phyloP scores from a whole-genome alignment of 495 filamentous ascomycete genomes.

The Lophium mytilinum region DNA sequence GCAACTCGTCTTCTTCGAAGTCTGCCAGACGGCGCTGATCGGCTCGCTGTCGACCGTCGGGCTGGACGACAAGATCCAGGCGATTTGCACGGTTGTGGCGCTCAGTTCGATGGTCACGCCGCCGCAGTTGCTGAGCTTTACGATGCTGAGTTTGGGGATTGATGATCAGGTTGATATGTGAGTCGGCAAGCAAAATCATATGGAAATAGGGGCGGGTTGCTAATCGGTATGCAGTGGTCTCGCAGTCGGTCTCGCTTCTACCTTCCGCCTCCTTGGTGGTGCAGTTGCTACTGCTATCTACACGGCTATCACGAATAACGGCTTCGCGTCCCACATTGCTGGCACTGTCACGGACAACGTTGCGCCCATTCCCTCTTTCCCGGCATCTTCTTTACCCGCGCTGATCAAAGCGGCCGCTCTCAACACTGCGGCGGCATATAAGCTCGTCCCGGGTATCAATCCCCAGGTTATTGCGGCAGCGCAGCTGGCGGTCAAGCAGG shows the following conservation, averaged over 20 bases:
- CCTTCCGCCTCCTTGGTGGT: slow-evolving; percentile 22
- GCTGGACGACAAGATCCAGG: slow-evolving; percentile 14
- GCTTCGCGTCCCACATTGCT: slow-evolving; percentile 8
- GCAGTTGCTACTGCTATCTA: slow-evolving; percentile 21
- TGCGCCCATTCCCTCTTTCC: not conserved
- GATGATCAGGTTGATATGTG: slow-evolving; percentile 23
- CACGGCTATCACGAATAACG: slow-evolving; percentile 16
- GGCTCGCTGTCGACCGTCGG: slow-evolving; percentile 17
- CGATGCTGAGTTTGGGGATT: slow-evolving; percentile 20
- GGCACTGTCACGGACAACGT: not conserved
- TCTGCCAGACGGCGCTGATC: slow-evolving; percentile 17
- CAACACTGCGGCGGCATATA: slow-evolving; percentile 20
- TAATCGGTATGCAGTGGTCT: slow-evolving; percentile 4
- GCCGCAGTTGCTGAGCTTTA: slow-evolving; percentile 19
- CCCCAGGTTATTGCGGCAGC: slow-evolving; percentile 3
- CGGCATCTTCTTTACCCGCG: not conserved
- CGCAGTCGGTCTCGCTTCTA: slow-evolving; percentile 23
- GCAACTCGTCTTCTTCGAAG: slow-evolving; percentile 19
- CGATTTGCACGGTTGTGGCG: slow-evolving; percentile 17
- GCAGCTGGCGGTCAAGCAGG: slow-evolving; percentile 15
- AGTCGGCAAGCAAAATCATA: no score
- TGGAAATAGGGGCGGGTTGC: no score
- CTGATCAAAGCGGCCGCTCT: slow-evolving; percentile 5
- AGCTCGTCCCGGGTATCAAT: slow-evolving; percentile 10
- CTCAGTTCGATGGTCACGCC: slow-evolving; percentile 5